phyloP scores from a whole-genome alignment of 1,284 basidiomycete species.

The Naganishia liquefaciens region DNA sequence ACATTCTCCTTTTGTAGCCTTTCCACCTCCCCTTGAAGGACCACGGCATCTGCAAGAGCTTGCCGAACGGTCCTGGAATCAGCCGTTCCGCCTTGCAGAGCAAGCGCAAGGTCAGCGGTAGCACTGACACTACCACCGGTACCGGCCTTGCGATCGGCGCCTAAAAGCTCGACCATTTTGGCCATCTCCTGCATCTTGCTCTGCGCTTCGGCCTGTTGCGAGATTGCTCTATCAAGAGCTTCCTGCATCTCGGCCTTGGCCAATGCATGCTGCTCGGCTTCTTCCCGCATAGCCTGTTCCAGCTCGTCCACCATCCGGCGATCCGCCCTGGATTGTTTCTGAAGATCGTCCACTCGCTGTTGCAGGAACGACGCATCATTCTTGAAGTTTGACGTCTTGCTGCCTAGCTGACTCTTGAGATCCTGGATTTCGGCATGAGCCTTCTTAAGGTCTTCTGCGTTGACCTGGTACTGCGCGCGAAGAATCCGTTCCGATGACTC shows the following conservation, averaged over 20 bases:
- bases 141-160: conserved; percentile 15
- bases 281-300: conserved; percentile 29
- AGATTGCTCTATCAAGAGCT: conserved; percentile 3
- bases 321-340: conserved; percentile 22
- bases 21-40: conserved; percentile 25
- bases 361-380: conserved; percentile 27
- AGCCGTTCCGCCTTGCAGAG: conserved; percentile 18
- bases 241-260: conserved; percentile 24
- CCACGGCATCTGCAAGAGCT: conserved; percentile 25
- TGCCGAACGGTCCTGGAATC: conserved; percentile 24
- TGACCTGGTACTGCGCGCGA: conserved; percentile 20
- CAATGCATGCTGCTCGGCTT: conserved; percentile 24
- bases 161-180: conserved; percentile 30
- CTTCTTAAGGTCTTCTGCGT: conserved; percentile 24
- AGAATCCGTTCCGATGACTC: conserved; percentile 16
- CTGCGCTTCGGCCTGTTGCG: conserved; percentile 51
- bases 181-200: conserved; percentile 62
- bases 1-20: conserved; percentile 29
- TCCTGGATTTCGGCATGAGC: conserved; percentile 28
- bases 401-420: conserved; percentile 28
- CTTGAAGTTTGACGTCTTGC: conserved; percentile 21
- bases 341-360: conserved; percentile 25
- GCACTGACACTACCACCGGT: conserved; percentile 19
- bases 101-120: conserved; percentile 21
- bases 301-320: conserved; percentile 28